Conservation (phyloP, 208 protist species). For the Borovskyia barvae region DNA sequence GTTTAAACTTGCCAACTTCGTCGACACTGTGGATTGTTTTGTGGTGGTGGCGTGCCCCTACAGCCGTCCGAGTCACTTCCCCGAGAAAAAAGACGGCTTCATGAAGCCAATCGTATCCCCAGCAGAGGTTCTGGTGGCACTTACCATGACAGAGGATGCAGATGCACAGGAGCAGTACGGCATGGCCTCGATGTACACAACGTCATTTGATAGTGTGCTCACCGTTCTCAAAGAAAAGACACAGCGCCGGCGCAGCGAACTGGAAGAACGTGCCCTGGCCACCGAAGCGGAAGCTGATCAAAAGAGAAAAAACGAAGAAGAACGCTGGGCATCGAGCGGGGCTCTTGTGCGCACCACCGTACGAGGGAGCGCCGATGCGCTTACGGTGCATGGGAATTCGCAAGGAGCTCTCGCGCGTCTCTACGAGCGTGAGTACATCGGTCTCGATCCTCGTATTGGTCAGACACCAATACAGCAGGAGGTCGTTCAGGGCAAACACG, state of each 20-base stretch:
- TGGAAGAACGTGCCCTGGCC: not conserved
- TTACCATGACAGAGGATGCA: constrained; percentile 32
- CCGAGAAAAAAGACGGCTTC: constrained; percentile 69
- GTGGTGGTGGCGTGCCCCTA: constrained; percentile 85
- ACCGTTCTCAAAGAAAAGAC: constrained; percentile 18
- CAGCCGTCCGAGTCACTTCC: constrained; percentile 73
- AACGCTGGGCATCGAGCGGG: constrained; percentile 10
- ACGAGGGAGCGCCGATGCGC: constrained; percentile 1
- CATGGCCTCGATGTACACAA: constrained; percentile 57
- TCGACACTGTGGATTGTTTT: constrained; percentile 88
- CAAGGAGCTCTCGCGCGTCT: constrained; percentile 57
- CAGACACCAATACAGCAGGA: constrained; percentile 76
- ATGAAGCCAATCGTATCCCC: constrained; percentile 89
- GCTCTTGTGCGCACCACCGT: constrained; percentile 21
- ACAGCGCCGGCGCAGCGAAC: not conserved
- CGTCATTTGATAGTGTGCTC: constrained; percentile 52
- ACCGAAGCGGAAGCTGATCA: not conserved
- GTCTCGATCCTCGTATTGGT: constrained; percentile 67
- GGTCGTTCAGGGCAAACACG: constrained; percentile 65
- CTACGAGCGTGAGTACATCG: constrained; percentile 71
- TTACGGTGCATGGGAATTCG: constrained; percentile 20
- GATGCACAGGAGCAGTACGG: constrained; percentile 40
- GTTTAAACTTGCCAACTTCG: constrained; percentile 92
- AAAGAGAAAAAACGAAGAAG: not conserved
- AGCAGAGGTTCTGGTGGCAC: constrained; percentile 78